These are phyloP conservation scores for Sporothrix humicola DNA, from an alignment of 2,329 filamentous ascomycete genomes.

Conservation along the genomic window DNA sequence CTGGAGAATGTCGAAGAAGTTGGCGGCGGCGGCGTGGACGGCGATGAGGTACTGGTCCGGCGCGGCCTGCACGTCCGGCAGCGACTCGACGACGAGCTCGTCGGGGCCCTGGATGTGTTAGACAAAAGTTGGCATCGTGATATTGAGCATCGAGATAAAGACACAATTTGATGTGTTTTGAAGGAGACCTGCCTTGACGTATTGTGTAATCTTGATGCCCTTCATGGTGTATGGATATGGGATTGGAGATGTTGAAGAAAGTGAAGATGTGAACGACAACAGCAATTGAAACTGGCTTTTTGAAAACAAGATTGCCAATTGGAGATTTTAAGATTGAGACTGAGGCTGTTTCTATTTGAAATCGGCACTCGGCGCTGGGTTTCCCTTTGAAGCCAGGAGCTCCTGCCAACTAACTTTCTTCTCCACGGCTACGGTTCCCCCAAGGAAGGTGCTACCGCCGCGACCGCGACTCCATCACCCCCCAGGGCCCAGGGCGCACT, in stretches of 20 bases:
- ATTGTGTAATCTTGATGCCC: constrained; percentile 27
- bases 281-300: not conserved
- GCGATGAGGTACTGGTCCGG: constrained; percentile 82
- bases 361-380: constrained; percentile 12
- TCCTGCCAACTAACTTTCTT: not conserved
- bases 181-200: constrained; percentile 9
- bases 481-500: not conserved
- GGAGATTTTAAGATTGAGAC: not conserved
- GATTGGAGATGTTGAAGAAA: too few relatives aligned
- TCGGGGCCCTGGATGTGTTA: constrained; percentile 66
- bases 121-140: not conserved
- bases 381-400: constrained; percentile 16
- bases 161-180: not conserved
- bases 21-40: constrained; percentile 85
- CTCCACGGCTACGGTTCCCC: constrained; percentile 6
- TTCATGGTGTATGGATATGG: not conserved
- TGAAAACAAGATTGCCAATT: not conserved
- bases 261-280: not conserved
- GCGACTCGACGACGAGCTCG: constrained; percentile 75
- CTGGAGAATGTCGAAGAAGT: constrained; percentile 97
- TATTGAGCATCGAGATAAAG: not conserved
- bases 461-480: not conserved
- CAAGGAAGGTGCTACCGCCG: not conserved
- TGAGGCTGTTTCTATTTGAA: not conserved
- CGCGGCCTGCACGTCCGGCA: constrained; percentile 75